A percentile compares a stretch with the other conserved stretches of the same genome.
These are phyloP conservation scores for Mucor sp. DNA, from an alignment of 371 early-diverging fungal genomes.

Conservation along the genomic window DNA sequence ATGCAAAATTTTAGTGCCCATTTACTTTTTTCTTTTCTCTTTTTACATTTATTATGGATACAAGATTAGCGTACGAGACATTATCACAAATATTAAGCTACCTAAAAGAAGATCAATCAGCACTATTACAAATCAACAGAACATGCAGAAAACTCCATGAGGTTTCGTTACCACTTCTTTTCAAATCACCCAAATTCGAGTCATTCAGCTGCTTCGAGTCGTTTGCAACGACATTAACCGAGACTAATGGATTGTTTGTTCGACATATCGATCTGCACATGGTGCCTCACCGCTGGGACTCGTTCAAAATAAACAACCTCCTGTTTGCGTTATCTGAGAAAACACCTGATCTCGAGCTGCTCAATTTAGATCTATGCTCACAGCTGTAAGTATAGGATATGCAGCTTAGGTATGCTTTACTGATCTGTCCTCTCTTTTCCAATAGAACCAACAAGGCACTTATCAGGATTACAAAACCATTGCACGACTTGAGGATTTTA, in stretches of 20 bases:
- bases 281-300: constrained; percentile 26
- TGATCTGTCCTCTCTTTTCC: not conserved
- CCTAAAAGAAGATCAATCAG: constrained; percentile 16
- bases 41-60: constrained; percentile 1
- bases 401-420: not conserved
- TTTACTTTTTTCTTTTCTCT: not conserved
- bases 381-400: not conserved
- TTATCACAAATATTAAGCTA: constrained; percentile 43
- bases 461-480: not conserved
- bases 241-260: constrained; percentile 4
- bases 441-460: constrained; percentile 17
- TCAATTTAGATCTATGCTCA: constrained; percentile 20
- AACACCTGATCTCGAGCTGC: constrained; percentile 16
- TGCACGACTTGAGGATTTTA: constrained; percentile 15
- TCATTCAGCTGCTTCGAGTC: constrained; percentile 4
- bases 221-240: constrained; percentile 9
- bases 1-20: not conserved
- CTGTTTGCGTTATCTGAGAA: constrained; percentile 9
- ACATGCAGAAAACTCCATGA: constrained; percentile 8
- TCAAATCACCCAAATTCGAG: constrained; percentile 18
- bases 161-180: constrained; percentile 9
- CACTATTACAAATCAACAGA: constrained; percentile 5
- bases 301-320: not conserved
- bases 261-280: constrained; percentile 18
- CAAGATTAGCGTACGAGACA: constrained; percentile 48